phyloP scores from a whole-genome alignment of 2,329 filamentous ascomycete species.

The Penicillium sp. region DNA sequence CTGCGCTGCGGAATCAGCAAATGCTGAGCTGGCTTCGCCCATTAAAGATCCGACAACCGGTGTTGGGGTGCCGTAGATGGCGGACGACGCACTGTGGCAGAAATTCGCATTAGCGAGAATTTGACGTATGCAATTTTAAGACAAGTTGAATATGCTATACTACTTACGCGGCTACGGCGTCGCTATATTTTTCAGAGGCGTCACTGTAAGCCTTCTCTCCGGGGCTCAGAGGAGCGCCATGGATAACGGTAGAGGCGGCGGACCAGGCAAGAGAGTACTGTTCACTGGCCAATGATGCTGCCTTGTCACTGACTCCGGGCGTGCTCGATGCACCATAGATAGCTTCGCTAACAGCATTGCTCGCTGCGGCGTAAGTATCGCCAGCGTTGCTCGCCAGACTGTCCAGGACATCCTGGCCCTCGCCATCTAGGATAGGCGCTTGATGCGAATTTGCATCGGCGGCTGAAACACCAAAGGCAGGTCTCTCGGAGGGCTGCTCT shows the following conservation, averaged over 20 bases:
- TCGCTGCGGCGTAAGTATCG: slow-evolving; percentile 53
- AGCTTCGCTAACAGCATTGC: slow-evolving; percentile 53
- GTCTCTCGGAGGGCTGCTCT: slow-evolving; percentile 40
- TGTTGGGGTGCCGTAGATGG: slow-evolving; percentile 7
- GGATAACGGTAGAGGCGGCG: slow-evolving; percentile 57
- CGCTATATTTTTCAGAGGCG: slow-evolving; percentile 53
- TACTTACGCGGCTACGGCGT: slow-evolving; percentile 57
- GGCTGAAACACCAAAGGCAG: slow-evolving; percentile 21
- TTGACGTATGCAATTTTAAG: background rate
- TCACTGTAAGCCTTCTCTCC: slow-evolving; percentile 49
- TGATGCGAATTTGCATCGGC: slow-evolving; percentile 17
- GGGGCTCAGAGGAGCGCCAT: slow-evolving; percentile 47
- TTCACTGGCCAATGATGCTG: slow-evolving; percentile 54
- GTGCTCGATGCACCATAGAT: slow-evolving; percentile 47
- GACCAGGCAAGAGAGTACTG: slow-evolving; percentile 57
- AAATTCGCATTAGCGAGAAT: slow-evolving; percentile 1
- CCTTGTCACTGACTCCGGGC: slow-evolving; percentile 49
- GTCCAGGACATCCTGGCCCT: slow-evolving; percentile 47
- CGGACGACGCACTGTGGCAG: slow-evolving; percentile 5
- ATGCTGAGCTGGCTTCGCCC: slow-evolving; percentile 10
- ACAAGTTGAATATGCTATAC: background rate
- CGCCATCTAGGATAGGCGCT: slow-evolving; percentile 43
- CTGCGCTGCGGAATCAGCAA: slow-evolving; percentile 57
- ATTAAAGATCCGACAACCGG: slow-evolving; percentile 4
- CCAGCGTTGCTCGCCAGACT: slow-evolving; percentile 52